A percentile compares a stretch with the other conserved stretches of the same genome.
phyloP scores from a whole-genome alignment of 2,329 filamentous ascomycete species.

The Fusarium pseudonygamai region DNA sequence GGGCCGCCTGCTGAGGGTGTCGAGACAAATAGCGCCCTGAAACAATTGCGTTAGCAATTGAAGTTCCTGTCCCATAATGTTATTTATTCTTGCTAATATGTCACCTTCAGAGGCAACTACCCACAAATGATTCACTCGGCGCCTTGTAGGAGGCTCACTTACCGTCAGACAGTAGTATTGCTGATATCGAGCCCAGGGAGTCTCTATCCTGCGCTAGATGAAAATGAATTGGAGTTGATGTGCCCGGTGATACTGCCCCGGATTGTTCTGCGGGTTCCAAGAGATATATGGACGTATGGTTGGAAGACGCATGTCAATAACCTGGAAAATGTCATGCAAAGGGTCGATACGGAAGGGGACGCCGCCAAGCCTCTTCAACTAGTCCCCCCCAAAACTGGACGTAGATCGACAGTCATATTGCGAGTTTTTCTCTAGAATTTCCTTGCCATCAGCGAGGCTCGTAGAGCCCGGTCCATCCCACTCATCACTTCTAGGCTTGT shows the following conservation, averaged over 20 bases:
- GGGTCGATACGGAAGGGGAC: neutral
- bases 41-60: neutral
- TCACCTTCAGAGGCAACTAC: neutral
- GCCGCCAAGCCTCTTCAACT: neutral
- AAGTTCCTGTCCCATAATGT: neutral
- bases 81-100: neutral
- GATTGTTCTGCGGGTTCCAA: neutral
- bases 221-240: too few relatives aligned
- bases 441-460: neutral
- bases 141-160: neutral
- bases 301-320: accelerated
- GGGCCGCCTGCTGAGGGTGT: neutral
- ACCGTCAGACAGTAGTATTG: neutral
- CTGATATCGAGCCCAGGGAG: neutral
- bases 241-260: too few relatives aligned
- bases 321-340: neutral
- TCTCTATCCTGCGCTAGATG: neutral
- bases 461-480: neutral
- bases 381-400: neutral
- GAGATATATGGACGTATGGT: neutral
- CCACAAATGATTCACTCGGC: neutral
- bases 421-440: neutral
- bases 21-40: neutral
- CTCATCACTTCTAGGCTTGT: neutral
- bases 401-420: neutral